Base-by-base conservation (phyloP, 2,329 filamentous ascomycete species). In the Ophiostoma sp. region DNA sequence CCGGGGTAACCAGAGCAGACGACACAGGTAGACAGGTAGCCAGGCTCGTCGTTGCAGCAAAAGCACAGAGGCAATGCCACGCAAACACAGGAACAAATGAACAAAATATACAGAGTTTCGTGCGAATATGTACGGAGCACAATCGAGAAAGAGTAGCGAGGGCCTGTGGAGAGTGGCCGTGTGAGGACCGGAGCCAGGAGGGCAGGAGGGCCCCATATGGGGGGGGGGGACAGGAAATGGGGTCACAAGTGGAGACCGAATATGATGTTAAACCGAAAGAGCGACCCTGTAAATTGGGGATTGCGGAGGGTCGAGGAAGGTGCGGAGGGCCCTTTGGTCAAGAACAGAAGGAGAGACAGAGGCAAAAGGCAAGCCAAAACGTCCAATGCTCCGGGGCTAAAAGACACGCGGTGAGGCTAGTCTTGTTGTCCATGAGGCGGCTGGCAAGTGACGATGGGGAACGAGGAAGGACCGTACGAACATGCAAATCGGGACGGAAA, bases 261-360 rank as follows among this genome's bases (percentile, higher is more conserved):
- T 19, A 71, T 63, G 69, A 39, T 64, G 36, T 64, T 71, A 71
- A 71, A 64, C 57, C 69, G 69, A 71, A 70, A 63, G 57, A 71
- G 57, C 36, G 25, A 64, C 55, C 55, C 69, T 50, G 57, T 64
- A 71, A 64, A 71, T 64, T 71, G 69, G 69, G 69, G 69, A 64
- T 36, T 52, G 69, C 42, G 69, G 69, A 71, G 69, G 69, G 66
- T 50, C 17, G 66, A 69, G 66, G 66, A 52, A 69, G 66, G 66
- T 36, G 45, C 66, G 45, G 68, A 57, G 68, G 50, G 17, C 36
- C 7, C 15, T 19, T 11, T 33, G 66, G 45, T 52, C 19, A 22
- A 39, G 48, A 28, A 69, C 28, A 52, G 9, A 36, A 52, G 31
- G 45, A 42, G 36, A 61, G 69, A 45, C 52, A 45, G 36, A 59